These are phyloP conservation scores for Starmerella powellii DNA, from an alignment of 805 yeast genomes.

Conservation along the genomic window DNA sequence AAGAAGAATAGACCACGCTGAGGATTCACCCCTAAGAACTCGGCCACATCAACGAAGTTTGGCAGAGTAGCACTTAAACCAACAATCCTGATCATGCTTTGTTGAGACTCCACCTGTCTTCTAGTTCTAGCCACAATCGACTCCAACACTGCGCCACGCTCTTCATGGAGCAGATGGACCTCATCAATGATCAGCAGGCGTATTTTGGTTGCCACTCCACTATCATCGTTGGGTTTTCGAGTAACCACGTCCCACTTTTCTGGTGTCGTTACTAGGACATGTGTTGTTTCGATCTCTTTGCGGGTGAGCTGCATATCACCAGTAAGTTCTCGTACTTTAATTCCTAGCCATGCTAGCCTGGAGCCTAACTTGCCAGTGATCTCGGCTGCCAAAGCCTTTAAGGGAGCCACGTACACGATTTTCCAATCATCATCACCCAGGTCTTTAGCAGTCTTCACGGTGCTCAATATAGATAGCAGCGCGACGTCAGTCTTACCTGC, in stretches of 20 bases:
- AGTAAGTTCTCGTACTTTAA: slow-evolving; percentile 75
- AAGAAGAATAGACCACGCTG: slow-evolving; percentile 88
- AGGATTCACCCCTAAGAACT: slow-evolving; percentile 75
- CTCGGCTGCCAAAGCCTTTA: slow-evolving; percentile 92
- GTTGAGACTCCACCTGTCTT: slow-evolving; percentile 88
- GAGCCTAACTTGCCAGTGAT: slow-evolving; percentile 79
- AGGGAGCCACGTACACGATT: slow-evolving; percentile 83
- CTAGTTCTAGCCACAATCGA: slow-evolving; percentile 88
- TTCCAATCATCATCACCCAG: slow-evolving; percentile 74
- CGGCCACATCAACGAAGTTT: slow-evolving; percentile 85
- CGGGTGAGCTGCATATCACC: slow-evolving; percentile 91
- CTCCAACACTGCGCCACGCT: slow-evolving; percentile 94
- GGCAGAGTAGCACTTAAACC: slow-evolving; percentile 93
- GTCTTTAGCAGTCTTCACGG: slow-evolving; percentile 36
- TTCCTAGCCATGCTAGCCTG: slow-evolving; percentile 72
- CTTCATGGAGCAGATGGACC: slow-evolving; percentile 93
- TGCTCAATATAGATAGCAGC: slow-evolving; percentile 61
- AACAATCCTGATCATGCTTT: slow-evolving; percentile 83
- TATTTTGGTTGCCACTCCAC: slow-evolving; percentile 71
- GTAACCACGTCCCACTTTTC: slow-evolving; percentile 98
- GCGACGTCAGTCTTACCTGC: slow-evolving; percentile 97
- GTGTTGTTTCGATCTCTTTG: slow-evolving; percentile 68
- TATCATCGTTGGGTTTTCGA: slow-evolving; percentile 80
- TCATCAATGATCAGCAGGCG: slow-evolving; percentile 85
- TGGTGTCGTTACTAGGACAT: slow-evolving; percentile 85